These are phyloP conservation scores for Pelargonium nanum DNA, from an alignment of 345 rosid genomes.

Conservation along the genomic window DNA sequence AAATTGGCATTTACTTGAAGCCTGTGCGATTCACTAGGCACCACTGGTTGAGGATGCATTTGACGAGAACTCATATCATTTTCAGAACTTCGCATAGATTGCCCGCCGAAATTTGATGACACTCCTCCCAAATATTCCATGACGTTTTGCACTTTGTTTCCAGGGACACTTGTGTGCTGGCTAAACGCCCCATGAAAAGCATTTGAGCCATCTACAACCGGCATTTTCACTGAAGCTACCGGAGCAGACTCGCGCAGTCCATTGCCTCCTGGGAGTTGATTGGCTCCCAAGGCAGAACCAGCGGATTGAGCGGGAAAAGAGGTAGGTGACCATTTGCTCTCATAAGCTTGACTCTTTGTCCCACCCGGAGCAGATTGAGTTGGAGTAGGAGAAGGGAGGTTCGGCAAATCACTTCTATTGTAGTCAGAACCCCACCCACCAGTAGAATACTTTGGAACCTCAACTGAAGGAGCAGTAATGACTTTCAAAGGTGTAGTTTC, in stretches of 20 bases:
- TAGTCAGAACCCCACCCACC: slow-evolving; percentile 48
- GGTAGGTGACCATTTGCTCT: slow-evolving; percentile 67
- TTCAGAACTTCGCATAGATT: not conserved
- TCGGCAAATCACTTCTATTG: slow-evolving; percentile 14
- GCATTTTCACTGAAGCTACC: not conserved
- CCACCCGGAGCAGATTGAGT: slow-evolving; percentile 34
- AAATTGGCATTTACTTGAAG: slow-evolving; percentile 29
- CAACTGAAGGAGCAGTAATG: slow-evolving; percentile 32
- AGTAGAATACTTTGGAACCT: slow-evolving; percentile 39
- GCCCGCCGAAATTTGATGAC: not conserved
- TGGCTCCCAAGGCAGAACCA: slow-evolving; percentile 21
- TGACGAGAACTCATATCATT: not conserved
- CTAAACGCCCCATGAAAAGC: too few relatives aligned
- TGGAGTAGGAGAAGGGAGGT: slow-evolving; percentile 95
- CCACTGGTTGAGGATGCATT: slow-evolving; percentile 10
- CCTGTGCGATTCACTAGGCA: slow-evolving; percentile 24
- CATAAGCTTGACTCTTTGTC: slow-evolving; percentile 31
- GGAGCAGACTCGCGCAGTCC: slow-evolving; percentile 20
- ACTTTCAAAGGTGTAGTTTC: slow-evolving; percentile 22
- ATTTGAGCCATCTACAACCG: too few relatives aligned
- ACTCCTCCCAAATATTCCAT: too few relatives aligned
- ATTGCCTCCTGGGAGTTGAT: slow-evolving; percentile 19
- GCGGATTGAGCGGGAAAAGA: slow-evolving; percentile 22
- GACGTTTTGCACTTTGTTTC: too few relatives aligned
- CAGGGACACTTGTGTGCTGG: too few relatives aligned